Evolutionary conservation across 495 filamentous ascomycete genomes (phyloP).

Genomic region (Penicillium alfredii): DNA sequence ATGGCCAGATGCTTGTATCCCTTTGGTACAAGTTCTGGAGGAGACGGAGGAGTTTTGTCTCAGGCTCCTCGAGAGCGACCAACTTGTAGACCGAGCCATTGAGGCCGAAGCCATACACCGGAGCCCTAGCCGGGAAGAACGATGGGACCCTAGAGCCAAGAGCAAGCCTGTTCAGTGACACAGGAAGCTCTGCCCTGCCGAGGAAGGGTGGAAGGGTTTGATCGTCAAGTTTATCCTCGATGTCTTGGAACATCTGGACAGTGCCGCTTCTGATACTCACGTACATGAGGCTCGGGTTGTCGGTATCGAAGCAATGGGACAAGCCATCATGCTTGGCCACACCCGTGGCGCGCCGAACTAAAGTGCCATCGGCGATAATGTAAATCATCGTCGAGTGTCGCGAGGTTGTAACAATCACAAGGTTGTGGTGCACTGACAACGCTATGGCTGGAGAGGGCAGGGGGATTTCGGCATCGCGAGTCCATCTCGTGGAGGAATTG

Average conservation of each 20-base stretch:
- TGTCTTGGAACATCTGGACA: constrained; percentile 26
- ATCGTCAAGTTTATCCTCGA: constrained; percentile 16
- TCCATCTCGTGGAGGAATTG: constrained; percentile 27
- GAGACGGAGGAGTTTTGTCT: constrained; percentile 57
- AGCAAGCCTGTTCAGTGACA: constrained; percentile 29
- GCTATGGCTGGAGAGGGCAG: constrained; percentile 40
- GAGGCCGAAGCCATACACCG: constrained; percentile 53
- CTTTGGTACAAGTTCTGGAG: constrained; percentile 54
- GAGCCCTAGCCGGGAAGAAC: constrained; percentile 6
- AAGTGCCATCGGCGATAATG: constrained; percentile 24
- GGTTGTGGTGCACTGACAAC: constrained; percentile 33
- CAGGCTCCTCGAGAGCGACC: constrained; percentile 44
- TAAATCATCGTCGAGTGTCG: constrained; percentile 38
- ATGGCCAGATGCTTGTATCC: constrained; percentile 35
- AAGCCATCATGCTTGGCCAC: constrained; percentile 33
- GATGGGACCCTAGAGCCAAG: constrained; percentile 11
- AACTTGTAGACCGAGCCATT: constrained; percentile 62
- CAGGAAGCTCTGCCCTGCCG: constrained; percentile 30
- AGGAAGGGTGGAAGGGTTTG: constrained; percentile 21
- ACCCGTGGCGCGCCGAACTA: constrained; percentile 31
- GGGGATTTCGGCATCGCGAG: constrained; percentile 20
- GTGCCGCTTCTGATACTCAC: constrained; percentile 27
- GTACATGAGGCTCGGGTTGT: not conserved
- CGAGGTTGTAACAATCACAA: constrained; percentile 41
- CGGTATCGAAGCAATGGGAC: constrained; percentile 28